Evolutionary conservation across 1,139 yeast species (phyloP).

Genomic region (Yamadazyma sp.): DNA sequence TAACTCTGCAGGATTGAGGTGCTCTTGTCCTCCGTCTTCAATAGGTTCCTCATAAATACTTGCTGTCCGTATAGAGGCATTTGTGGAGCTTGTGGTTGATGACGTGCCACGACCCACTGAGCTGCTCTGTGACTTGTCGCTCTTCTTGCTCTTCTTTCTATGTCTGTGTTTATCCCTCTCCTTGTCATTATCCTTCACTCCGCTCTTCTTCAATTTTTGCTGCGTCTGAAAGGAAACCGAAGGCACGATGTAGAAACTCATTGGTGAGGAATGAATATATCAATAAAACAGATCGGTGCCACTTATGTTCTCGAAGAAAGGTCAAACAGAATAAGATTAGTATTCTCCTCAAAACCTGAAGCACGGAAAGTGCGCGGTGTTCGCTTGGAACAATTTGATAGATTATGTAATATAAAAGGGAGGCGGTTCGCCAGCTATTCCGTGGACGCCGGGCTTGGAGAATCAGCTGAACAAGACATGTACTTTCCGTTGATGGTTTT

Average conservation of each 20-base stretch:
- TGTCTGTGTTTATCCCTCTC: conserved; percentile 8
- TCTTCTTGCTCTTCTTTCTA: conserved; percentile 13
- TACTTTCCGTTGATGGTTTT: too few species aligned
- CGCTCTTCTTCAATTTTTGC: conserved; percentile 26
- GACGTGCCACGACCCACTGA: background rate
- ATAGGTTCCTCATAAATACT: conserved; percentile 14
- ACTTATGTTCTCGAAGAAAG: too few species aligned
- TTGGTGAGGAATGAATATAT: too few species aligned
- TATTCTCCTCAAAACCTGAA: too few species aligned
- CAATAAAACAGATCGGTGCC: too few species aligned
- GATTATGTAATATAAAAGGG: too few species aligned
- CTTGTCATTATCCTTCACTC: conserved; percentile 4
- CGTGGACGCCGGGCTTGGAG: too few species aligned
- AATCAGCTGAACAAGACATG: too few species aligned
- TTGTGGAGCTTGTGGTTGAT: conserved; percentile 14
- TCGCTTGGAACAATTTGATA: too few species aligned
- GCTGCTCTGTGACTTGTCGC: conserved; percentile 7
- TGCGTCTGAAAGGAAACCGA: conserved; percentile 35
- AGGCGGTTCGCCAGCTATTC: too few species aligned
- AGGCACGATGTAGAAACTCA: conserved; percentile 36
- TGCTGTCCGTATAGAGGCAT: conserved; percentile 11
- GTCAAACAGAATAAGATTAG: too few species aligned
- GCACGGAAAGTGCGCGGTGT: too few species aligned
- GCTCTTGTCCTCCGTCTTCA: background rate
- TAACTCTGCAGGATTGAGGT: background rate